Evolutionary conservation across 306 rosid genomes (phyloP).

Genomic region (Prunus kanzakura): DNA sequence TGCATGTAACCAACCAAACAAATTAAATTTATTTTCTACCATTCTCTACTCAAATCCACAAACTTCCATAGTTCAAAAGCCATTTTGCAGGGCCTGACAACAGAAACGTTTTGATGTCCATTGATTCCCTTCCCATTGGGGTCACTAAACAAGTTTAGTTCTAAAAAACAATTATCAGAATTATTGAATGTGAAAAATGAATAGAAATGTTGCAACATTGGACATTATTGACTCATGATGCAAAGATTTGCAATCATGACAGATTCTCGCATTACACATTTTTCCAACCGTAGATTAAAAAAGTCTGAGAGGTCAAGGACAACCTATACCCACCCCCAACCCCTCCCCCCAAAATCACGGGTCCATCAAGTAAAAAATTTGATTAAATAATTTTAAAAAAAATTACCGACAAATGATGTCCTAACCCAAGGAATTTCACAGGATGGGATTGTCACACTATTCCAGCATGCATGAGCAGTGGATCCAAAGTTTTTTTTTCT

Average conservation of each 20-base stretch:
- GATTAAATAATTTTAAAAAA: not conserved
- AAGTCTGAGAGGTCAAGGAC: not conserved
- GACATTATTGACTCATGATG: not conserved
- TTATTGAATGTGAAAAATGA: not conserved
- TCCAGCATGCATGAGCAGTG: not conserved
- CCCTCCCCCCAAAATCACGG: conserved; percentile 4
- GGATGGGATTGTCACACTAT: not conserved
- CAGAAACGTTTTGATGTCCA: too few species aligned
- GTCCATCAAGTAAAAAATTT: not conserved
- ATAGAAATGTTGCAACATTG: not conserved
- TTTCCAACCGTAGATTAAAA: not conserved
- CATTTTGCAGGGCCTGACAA: too few species aligned
- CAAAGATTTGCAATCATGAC: not conserved
- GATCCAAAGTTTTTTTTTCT: not conserved
- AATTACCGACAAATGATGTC: not conserved
- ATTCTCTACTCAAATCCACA: too few species aligned
- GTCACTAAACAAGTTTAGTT: not conserved
- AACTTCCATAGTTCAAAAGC: too few species aligned
- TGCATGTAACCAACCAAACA: too few species aligned
- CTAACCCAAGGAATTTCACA: not conserved
- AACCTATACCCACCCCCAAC: conserved; percentile 1
- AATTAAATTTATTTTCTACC: too few species aligned
- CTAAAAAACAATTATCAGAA: too few species aligned
- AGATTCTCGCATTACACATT: not conserved
- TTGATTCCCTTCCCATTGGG: not conserved